A percentile compares a stretch with the other conserved stretches of the same genome.
phyloP scores from a whole-genome alignment of 139 green algal species.

The Mychonastes homosphaera region DNA sequence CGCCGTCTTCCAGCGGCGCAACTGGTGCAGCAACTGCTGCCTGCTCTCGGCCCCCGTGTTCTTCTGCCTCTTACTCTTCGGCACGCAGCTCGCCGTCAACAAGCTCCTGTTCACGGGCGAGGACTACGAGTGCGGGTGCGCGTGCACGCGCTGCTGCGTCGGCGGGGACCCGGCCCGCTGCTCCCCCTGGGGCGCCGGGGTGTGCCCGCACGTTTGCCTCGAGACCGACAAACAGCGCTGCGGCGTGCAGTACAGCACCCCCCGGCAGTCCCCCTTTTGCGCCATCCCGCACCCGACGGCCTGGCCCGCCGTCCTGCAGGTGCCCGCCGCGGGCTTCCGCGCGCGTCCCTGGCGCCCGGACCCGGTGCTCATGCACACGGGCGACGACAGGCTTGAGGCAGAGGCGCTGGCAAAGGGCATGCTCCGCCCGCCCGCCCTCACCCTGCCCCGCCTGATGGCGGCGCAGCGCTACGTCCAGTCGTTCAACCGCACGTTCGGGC shows the following conservation, averaged over 20 bases:
- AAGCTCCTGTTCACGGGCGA: slow-evolving; percentile 22
- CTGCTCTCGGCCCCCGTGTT: slow-evolving; percentile 55
- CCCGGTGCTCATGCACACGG: slow-evolving; percentile 25
- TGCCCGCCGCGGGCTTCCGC: slow-evolving; percentile 10
- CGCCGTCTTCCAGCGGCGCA: slow-evolving; percentile 47
- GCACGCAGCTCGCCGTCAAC: slow-evolving; percentile 48
- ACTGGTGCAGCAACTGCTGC: slow-evolving; percentile 45
- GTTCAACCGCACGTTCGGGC: neutral
- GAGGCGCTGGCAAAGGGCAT: slow-evolving; percentile 6
- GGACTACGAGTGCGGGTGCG: slow-evolving; percentile 53
- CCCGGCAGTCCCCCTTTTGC: slow-evolving; percentile 35
- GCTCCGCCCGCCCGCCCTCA: slow-evolving; percentile 2
- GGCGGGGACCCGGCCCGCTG: slow-evolving; percentile 13
- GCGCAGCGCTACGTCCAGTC: slow-evolving; percentile 4
- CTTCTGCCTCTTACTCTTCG: slow-evolving; percentile 57
- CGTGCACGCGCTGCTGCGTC: slow-evolving; percentile 48
- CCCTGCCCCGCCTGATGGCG: neutral
- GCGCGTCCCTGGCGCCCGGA: slow-evolving; percentile 20
- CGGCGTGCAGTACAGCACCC: slow-evolving; percentile 33
- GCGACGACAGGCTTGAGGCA: slow-evolving; percentile 4
- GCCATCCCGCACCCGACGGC: slow-evolving; percentile 31
- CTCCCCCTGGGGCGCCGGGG: neutral
- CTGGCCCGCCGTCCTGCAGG: slow-evolving; percentile 42
- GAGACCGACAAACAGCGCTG: slow-evolving; percentile 31
- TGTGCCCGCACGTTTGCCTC: slow-evolving; percentile 24